Evolutionary conservation across 164 flowering plant species (phyloP), one percentile per base, ranked within the genome.

Genomic region (Liriodendron chinense): DNA sequence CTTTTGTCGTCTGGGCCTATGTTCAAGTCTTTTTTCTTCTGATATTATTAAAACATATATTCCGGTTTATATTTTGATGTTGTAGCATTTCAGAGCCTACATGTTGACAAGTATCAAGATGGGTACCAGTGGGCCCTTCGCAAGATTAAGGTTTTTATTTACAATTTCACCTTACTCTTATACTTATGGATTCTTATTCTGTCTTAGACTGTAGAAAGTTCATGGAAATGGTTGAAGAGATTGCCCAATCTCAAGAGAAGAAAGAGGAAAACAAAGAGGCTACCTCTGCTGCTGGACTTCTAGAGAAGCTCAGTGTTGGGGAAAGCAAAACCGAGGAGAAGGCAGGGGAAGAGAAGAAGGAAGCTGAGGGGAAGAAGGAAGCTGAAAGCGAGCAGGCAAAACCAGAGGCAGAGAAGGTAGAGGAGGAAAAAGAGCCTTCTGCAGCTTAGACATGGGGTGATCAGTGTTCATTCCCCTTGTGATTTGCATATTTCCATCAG

Each of bases 151-250:
- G 59, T 16, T 53, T 1, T 12, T 16, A 53, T 53, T 53, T 16
- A 53, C 2, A 2, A 12, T 53, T 53, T 53, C 16, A 53, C 18
- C 59, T 53, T 53, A 2, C 59, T 53, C 4, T 16, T 12, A 12
- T 53, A 53, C 13, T 53, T 12, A 53, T 53, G 16, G 69, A 9
- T 43, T 67, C 26, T 67, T 67, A 23, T 43, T 49, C 16, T 53
- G 9, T 26, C 16, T 25, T 57, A 85, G 87, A 85, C 57, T 82
- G 85, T 78, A 83, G 75, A 67, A 62, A 78, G 66, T 85, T 85
- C 81, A 85, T 79, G 82, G 80, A 78, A 71, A 79, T 12, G 81
- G 61, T 85, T 61, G 77, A 82, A 76, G 87, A 82, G 47, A 77
- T 81, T 49, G 82, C 80, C 59, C 80, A 82, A 67, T 76, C 81